Percentiles rank a stretch among this genome's conserved stretches.
Conservation (phyloP, 2,329 filamentous ascomycete species). For the Pezicula neosporulosa region DNA sequence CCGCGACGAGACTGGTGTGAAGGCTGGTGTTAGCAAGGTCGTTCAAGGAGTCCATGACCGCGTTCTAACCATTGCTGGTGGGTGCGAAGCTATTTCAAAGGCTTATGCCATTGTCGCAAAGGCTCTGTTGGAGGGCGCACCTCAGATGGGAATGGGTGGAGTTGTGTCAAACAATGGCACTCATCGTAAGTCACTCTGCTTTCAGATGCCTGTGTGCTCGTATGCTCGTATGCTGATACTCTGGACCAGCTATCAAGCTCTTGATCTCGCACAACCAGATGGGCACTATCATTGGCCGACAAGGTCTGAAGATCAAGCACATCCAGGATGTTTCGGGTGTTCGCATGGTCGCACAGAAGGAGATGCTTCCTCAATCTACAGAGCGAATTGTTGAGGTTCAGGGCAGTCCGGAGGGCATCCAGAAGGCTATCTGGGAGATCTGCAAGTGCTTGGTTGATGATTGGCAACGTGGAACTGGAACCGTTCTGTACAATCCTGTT, state of each 20-base stretch:
- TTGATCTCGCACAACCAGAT: constrained; percentile 99
- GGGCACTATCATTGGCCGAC: constrained; percentile 97
- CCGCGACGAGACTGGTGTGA: constrained; percentile 95
- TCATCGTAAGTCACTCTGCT: constrained; percentile 69
- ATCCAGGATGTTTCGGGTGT: constrained; percentile 97
- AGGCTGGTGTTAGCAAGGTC: constrained; percentile 97
- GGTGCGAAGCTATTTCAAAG: constrained; percentile 82
- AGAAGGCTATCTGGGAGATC: constrained; percentile 97
- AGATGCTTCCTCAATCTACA: constrained; percentile 98
- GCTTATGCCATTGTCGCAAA: constrained; percentile 93
- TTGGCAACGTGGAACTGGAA: constrained; percentile 94
- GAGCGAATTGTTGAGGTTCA: constrained; percentile 97
- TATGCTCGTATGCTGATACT: constrained; percentile 17
- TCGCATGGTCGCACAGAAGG: constrained; percentile 98
- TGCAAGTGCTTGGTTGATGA: constrained; percentile 98
- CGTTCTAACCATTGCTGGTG: constrained; percentile 90
- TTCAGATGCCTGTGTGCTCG: not conserved
- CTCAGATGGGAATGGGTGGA: constrained; percentile 94
- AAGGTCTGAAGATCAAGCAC: constrained; percentile 98
- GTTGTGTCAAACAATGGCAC: constrained; percentile 84
- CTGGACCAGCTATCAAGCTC: constrained; percentile 77
- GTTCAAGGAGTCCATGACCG: constrained; percentile 97
- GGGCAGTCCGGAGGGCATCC: constrained; percentile 90
- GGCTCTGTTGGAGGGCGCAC: constrained; percentile 86
- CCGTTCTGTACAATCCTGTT: constrained; percentile 94